These are phyloP conservation scores for Flaveria ramosissima DNA, from an alignment of 129 eudicot genomes.

Conservation along the genomic window DNA sequence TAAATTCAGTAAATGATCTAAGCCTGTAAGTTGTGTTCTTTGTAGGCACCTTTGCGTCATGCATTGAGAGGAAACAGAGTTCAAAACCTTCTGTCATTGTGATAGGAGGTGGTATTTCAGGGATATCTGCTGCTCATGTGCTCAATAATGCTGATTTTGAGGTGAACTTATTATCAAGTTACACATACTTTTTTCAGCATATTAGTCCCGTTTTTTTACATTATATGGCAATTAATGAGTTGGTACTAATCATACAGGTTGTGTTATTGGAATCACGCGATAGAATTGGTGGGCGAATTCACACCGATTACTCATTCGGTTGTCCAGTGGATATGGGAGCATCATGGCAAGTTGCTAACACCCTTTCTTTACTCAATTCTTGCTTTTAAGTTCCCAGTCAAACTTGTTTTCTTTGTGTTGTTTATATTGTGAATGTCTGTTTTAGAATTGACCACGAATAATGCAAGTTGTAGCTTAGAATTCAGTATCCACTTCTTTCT, in stretches of 20 bases:
- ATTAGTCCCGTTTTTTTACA: neutral
- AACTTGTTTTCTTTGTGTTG: neutral
- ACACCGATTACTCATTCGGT: constrained; percentile 94
- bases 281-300: constrained; percentile 94
- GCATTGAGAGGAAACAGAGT: constrained; percentile 52
- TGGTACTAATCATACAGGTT: constrained; percentile 49
- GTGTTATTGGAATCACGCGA: constrained; percentile 90
- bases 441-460: neutral
- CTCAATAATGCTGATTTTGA: constrained; percentile 81
- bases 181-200: neutral
- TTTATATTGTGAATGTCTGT: neutral
- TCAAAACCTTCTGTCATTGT: constrained; percentile 75
- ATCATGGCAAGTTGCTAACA: constrained; percentile 61
- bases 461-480: neutral
- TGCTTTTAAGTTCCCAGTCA: too few relatives aligned
- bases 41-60: constrained; percentile 63
- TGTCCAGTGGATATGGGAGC: constrained; percentile 99
- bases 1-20: neutral
- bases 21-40: constrained; percentile 6
- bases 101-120: constrained; percentile 95
- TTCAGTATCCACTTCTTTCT: neutral
- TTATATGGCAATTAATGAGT: neutral
- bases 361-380: neutral
- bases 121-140: constrained; percentile 84
- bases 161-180: constrained; percentile 37